Base-by-base conservation (phyloP, 352 stramenopile genomes). In the Phytopythium kandeliae region DNA sequence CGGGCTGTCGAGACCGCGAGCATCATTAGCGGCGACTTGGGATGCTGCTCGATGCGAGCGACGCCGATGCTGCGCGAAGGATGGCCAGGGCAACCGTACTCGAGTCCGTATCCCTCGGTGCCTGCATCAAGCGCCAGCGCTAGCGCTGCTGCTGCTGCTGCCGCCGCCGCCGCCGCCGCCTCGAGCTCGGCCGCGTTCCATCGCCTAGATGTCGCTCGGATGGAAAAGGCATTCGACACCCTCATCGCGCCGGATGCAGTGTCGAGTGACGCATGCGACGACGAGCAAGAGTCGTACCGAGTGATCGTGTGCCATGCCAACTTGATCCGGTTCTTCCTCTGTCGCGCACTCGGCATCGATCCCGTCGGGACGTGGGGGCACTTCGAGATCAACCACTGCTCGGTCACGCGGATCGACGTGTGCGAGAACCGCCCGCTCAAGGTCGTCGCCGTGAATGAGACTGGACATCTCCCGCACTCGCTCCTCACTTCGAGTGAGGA, bases 371-470 rank as follows among this genome's bases (percentile, higher is more conserved):
- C 73, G 10, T 93, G 82, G 82, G 79, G 79, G 28, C 76, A 89
- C 54, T 86, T 93, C 43, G 82, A 91, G 62, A 90, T 93, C 61
- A 91, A 93, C 49, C 79, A 93, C 54, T 93, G 82, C 56, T 63
- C 79, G 55, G 67, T 93, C 59, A 89, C 82, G 24, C 78, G 79
- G 26, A 81, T 93, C 42, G 80, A 91, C 37, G 60, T 91, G 15
- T 85, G 74, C 48, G 63, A 60, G 37, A 78, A 86, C 62, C 71
- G 72, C 3, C 74, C 77, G 17, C 69, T 84, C 21, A 92, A 92
- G 60, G 65, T 92, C 17, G 68, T 82, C 41, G 66, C 76, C 34
- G 75, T 92, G 24, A 92, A 92, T 62, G 82, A 92, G 55, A 88
- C 77, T 13, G 82, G 82, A 15, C 82, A 92, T 46, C 51, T 92